Base-by-base conservation (phyloP, 371 early-diverging fungal species). In the Amoeboradix gromovi region DNA sequence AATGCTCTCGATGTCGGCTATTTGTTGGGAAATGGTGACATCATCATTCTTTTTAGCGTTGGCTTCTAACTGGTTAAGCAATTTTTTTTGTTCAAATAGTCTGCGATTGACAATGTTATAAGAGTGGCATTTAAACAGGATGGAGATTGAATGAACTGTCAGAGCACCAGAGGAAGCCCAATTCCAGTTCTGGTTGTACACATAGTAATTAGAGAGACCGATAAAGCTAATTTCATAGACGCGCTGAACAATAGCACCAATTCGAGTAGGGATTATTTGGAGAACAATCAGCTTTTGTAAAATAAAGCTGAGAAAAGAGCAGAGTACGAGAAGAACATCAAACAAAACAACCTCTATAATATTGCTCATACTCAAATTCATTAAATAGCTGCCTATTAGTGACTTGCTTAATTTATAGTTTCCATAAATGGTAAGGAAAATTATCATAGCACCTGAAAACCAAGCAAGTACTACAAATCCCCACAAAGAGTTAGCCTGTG, bases 81-180 rank as follows among this genome's bases (percentile, higher is more conserved):
- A 70, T 29, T 75, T 70, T 5, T 70, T 71, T 72, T 80, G 83
- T 68, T 80, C 78, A 0, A 84, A 81, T 17, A 85, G 76, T 29
- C 85, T 85, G 0, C 82, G 83, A 74, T 90, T 91, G 68, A 71
- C 72, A 27, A 75, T 74, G 68, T 74, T 83, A 72, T 94, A 94
- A 17, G 92, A 91, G 73, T 92, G 90, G 77, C 87, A 83, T 74
- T 94, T 94, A 91, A 92, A 89, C 77, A 91, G 79, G 86, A 91
- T 90, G 2, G 89, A 83, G 68, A 89, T 87, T 0, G 87, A 80
- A 75, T 94, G 95, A 69, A 92, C 48, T 5, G 12, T 12, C 5
- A 22, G 5, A 12, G 48, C 48, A 22, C 48, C 48, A 48, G 48
- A 48, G 22, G 12, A 12, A 12, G 48, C 48, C 48, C 48, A 48